phyloP scores from a whole-genome alignment of 2,329 filamentous ascomycete species.

The Ophiostoma pallidulum region DNA sequence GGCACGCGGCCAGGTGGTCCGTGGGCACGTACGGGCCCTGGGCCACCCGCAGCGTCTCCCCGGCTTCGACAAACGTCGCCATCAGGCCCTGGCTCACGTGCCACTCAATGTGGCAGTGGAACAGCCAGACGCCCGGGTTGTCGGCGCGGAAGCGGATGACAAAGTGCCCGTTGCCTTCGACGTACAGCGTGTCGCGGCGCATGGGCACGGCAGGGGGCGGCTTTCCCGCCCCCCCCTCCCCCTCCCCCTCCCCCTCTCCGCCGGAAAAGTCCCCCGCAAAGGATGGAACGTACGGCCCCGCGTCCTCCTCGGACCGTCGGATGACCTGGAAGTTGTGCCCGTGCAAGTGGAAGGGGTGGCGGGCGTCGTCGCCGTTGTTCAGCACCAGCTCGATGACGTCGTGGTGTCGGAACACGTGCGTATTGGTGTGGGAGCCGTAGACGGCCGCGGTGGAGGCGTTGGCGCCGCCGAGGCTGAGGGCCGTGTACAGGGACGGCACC shows the following conservation, averaged over 20 bases:
- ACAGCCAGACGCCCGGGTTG: constrained; percentile 38
- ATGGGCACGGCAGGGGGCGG: constrained; percentile 48
- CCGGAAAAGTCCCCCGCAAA: too few relatives aligned
- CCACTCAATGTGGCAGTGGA: constrained; percentile 48
- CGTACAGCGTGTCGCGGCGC: constrained; percentile 35
- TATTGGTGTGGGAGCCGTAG: constrained; percentile 57
- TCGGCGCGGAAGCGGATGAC: constrained; percentile 42
- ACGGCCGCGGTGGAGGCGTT: constrained; percentile 46
- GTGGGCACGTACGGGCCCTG: constrained; percentile 50
- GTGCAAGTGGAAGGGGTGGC: constrained; percentile 18
- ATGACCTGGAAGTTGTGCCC: constrained; percentile 30
- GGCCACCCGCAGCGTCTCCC: constrained; percentile 23
- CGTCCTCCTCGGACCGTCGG: constrained; percentile 49
- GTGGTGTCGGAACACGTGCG: constrained; percentile 57
- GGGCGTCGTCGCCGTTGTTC: constrained; percentile 17
- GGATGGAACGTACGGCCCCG: constrained; percentile 43
- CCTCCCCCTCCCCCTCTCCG: too few relatives aligned
- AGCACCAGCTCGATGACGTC: constrained; percentile 64
- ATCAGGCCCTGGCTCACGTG: constrained; percentile 40
- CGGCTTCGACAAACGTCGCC: constrained; percentile 36
- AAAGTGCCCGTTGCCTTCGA: constrained; percentile 37
- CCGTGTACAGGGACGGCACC: constrained; percentile 72
- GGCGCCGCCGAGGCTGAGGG: constrained; percentile 52
- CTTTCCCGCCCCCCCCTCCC: too few relatives aligned
- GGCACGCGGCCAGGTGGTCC: constrained; percentile 48